These are phyloP conservation scores for Sindora glabra DNA, from an alignment of 306 rosid species.

Conservation along the genomic window DNA sequence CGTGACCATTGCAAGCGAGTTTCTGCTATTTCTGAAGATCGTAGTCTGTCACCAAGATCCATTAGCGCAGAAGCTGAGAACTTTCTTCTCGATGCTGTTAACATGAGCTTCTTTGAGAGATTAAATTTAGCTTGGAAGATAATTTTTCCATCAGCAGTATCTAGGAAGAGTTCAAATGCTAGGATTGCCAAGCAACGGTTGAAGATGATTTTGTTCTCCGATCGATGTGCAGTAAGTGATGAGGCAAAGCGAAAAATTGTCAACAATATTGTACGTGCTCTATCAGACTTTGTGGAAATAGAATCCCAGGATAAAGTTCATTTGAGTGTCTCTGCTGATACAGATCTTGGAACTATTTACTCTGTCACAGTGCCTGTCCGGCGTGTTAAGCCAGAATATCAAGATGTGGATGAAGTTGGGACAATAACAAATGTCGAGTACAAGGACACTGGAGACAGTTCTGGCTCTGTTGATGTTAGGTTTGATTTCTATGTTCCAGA, in stretches of 20 bases:
- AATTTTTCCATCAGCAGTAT: conserved; percentile 62
- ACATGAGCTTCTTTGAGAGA: conserved; percentile 87
- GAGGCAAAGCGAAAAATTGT: conserved; percentile 88
- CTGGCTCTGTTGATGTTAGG: conserved; percentile 63
- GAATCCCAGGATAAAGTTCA: conserved; percentile 94
- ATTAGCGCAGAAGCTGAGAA: conserved; percentile 59
- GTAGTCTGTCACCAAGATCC: conserved; percentile 37
- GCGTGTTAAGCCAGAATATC: conserved; percentile 89
- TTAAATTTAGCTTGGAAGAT: conserved; percentile 90
- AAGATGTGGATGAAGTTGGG: conserved; percentile 60
- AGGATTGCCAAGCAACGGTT: conserved; percentile 87
- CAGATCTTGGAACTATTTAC: conserved; percentile 86
- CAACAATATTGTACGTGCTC: conserved; percentile 60
- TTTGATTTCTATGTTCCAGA: conserved; percentile 50
- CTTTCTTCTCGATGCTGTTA: conserved; percentile 79
- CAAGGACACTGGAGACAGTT: conserved; percentile 66
- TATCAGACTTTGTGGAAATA: conserved; percentile 93
- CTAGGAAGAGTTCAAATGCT: conserved; percentile 72
- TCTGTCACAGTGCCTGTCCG: conserved; percentile 92
- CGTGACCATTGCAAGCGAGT: conserved; percentile 38
- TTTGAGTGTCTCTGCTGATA: conserved; percentile 78
- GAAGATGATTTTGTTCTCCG: conserved; percentile 93
- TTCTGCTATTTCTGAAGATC: conserved; percentile 28
- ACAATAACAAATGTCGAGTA: conserved; percentile 77
- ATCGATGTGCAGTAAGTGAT: conserved; percentile 86